phyloP scores from a whole-genome alignment of 2,329 filamentous ascomycete genomes.

The Venturia nashicola region DNA sequence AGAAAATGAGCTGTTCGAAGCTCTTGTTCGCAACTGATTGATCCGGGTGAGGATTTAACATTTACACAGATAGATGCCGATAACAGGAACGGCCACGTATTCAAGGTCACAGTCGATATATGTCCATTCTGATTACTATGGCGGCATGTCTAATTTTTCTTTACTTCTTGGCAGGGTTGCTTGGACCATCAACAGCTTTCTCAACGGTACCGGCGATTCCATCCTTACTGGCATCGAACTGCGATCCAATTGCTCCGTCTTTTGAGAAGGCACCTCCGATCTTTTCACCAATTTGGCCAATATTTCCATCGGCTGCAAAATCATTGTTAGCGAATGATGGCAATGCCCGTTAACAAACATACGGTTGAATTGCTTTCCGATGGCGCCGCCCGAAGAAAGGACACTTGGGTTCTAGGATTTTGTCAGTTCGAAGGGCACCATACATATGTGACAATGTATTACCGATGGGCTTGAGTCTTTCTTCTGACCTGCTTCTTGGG shows the following conservation, averaged over 20 bases:
- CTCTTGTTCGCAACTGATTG: too few relatives aligned
- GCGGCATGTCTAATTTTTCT: background rate
- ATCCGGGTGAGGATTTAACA: too few relatives aligned
- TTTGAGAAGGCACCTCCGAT: slow-evolving; percentile 39
- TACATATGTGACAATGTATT: background rate
- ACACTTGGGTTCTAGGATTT: slow-evolving; percentile 19
- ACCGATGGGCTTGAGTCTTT: background rate
- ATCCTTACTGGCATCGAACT: slow-evolving; percentile 41
- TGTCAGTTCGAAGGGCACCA: background rate
- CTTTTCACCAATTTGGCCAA: slow-evolving; percentile 39
- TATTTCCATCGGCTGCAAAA: slow-evolving; percentile 26
- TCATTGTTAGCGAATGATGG: background rate
- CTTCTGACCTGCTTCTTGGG: background rate
- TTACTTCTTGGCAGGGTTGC: slow-evolving; percentile 21
- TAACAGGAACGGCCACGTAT: background rate
- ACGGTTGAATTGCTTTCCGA: slow-evolving; percentile 46
- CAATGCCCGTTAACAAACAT: background rate
- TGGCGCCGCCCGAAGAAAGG: slow-evolving; percentile 37
- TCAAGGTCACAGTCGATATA: background rate
- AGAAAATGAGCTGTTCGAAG: too few relatives aligned
- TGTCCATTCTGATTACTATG: background rate
- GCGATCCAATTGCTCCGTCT: slow-evolving; percentile 41
- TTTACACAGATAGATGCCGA: background rate
- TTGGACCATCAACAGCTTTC: slow-evolving; percentile 29
- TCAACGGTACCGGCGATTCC: slow-evolving; percentile 43